Evolutionary conservation across 441 rosid species (phyloP).

Genomic region (Theobroma grandiflorum): DNA sequence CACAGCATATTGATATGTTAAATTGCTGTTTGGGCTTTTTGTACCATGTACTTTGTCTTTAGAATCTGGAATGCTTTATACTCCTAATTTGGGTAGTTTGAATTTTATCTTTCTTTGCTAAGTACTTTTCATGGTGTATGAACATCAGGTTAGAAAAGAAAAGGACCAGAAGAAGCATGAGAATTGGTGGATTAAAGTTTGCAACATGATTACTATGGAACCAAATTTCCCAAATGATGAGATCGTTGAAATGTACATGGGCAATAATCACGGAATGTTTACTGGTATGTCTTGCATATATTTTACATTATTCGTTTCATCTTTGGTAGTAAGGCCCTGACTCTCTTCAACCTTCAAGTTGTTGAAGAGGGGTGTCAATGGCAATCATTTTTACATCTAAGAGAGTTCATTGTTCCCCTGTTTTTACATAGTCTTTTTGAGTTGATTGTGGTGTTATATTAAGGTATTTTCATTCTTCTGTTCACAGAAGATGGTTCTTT

Average conservation of each 20-base stretch:
- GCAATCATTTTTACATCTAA: not conserved
- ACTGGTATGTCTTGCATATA: slow-evolving; percentile 45
- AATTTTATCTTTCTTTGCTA: slow-evolving; percentile 10
- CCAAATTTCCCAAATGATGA: slow-evolving; percentile 71
- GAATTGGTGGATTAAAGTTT: slow-evolving; percentile 74
- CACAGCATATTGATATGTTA: not conserved
- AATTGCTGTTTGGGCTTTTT: not conserved
- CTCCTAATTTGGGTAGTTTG: not conserved
- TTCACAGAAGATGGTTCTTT: slow-evolving; percentile 47
- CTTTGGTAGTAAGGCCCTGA: not conserved
- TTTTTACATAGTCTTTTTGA: slow-evolving; percentile 26
- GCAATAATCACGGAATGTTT: slow-evolving; percentile 50
- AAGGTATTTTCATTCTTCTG: slow-evolving; percentile 12
- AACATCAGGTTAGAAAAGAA: slow-evolving; percentile 52
- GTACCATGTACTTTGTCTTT: not conserved
- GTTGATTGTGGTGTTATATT: slow-evolving; percentile 16
- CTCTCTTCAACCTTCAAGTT: not conserved
- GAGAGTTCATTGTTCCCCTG: slow-evolving; percentile 4
- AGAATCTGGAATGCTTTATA: not conserved
- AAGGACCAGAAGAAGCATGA: slow-evolving; percentile 66
- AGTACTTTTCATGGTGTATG: slow-evolving; percentile 22
- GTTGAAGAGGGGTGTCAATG: slow-evolving; percentile 1
- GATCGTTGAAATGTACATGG: slow-evolving; percentile 73
- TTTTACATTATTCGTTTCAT: not conserved
- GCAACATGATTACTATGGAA: slow-evolving; percentile 61